Evolutionary conservation across 2,329 filamentous ascomycete genomes (phyloP), one percentile per base, ranked within the genome.

Genomic region (Pyrenophora graminea): DNA sequence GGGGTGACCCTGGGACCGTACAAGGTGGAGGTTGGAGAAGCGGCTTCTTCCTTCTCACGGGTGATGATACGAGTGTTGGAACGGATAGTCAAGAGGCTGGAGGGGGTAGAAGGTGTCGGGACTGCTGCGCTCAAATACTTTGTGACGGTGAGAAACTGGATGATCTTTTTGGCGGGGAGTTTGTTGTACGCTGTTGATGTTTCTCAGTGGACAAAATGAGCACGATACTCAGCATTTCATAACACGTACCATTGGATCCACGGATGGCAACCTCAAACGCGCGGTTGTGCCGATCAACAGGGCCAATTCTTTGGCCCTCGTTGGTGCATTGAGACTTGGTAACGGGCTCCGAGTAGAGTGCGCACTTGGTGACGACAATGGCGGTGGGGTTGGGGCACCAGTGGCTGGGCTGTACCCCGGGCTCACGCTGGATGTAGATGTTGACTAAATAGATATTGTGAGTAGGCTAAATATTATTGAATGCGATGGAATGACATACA

Each of bases 351-450:
- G 32, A 31, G 38, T 53, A 65, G 3, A 65, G 46, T 10, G 53
- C 47, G 38, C 62, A 65, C 7, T 44, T 46, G 23, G 48, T 47
- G n/a, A 46, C 32, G 6, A 42, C 45, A 13, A 44, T 55, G 13
- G 61, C 39, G 1, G 36, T 6, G 4, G 62, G 62, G 17, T 65
- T 64, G 15, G 61, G 59, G 39, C 62, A 65, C 0, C 9, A 32
- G 1, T 44, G 15, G 6, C 51, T 54, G 1, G 59, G 59, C 3
- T 33, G 25, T 2, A 45, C n/a, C 3, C 39, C 45, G 4, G 61
- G 62, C 4, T 51, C 21, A 25, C 62, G 56, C 27, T 55, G 43
- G 44, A 64, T 45, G 47, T 55, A 65, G 42, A 64, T 58, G 51
- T 65, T 64, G 59, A 65, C 58, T 59, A n/a, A 3, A 10, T 6